Evolutionary conservation across 371 early-diverging fungal species (phyloP).

Genomic region (Circinella umbellata): DNA sequence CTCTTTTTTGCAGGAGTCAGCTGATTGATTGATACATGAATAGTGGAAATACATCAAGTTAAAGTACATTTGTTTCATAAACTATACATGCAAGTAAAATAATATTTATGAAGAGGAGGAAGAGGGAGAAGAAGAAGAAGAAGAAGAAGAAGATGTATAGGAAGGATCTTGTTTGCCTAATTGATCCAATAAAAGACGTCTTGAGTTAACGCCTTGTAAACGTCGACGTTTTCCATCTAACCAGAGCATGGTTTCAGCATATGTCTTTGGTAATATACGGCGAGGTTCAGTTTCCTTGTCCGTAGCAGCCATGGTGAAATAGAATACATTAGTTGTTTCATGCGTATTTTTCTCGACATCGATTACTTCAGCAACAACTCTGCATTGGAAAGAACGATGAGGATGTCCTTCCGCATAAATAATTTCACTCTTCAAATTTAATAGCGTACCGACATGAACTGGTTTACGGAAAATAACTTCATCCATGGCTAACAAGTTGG

Average conservation of each 20-base stretch:
- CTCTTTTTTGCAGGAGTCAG: too few species aligned
- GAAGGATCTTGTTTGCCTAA: constrained; percentile 2
- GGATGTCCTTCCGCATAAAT: constrained; percentile 61
- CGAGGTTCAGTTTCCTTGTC: constrained; percentile 24
- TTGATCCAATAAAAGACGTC: constrained; percentile 19
- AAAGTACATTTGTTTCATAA: too few species aligned
- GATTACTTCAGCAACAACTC: constrained; percentile 79
- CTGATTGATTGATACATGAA: too few species aligned
- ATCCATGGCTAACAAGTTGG: constrained; percentile 76
- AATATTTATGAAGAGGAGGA: too few species aligned
- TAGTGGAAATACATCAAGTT: too few species aligned
- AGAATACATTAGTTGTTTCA: constrained; percentile 82
- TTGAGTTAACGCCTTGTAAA: constrained; percentile 15
- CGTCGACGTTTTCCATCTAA: constrained; percentile 67
- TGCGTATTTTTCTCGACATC: constrained; percentile 62
- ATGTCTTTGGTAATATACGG: constrained; percentile 70
- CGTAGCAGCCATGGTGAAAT: constrained; percentile 74
- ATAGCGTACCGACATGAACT: constrained; percentile 88
- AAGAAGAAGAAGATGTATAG: not conserved
- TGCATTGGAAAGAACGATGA: constrained; percentile 72
- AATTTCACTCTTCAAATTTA: constrained; percentile 76
- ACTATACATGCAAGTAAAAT: too few species aligned
- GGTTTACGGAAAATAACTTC: constrained; percentile 89
- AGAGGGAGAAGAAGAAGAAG: too few species aligned
- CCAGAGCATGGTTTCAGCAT: constrained; percentile 78